Conservation (phyloP, 169 alveolate genomes). For the Cyclospora cayetanensis region DNA sequence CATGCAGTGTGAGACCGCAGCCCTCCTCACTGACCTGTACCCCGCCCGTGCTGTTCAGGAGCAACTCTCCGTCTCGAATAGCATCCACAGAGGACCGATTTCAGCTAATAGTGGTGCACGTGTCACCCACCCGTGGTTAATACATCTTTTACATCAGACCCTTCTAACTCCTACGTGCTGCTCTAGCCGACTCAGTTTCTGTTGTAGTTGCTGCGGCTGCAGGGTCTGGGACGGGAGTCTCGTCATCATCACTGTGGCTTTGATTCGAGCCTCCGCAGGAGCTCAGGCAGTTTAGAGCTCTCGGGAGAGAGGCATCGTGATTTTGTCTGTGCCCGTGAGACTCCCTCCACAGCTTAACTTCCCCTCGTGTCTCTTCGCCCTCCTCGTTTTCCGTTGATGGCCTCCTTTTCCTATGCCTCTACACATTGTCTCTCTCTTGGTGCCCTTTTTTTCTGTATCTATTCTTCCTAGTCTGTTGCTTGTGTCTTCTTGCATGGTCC, state of each 20-base stretch:
- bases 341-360: neutral
- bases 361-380: neutral
- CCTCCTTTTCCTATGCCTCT: neutral
- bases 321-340: neutral
- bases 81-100: too few relatives aligned
- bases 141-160: too few relatives aligned
- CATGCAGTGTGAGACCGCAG: neutral
- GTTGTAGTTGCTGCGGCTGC: conserved; percentile 25
- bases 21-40: too few relatives aligned
- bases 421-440: neutral
- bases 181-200: too few relatives aligned
- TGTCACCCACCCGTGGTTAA: too few relatives aligned
- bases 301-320: neutral
- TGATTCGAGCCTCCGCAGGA: neutral
- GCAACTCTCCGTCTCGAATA: too few relatives aligned
- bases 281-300: neutral
- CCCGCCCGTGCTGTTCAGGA: too few relatives aligned
- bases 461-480: too few relatives aligned
- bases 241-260: neutral
- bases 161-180: too few relatives aligned
- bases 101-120: too few relatives aligned
- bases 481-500: neutral
- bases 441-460: too few relatives aligned
- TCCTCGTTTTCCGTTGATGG: neutral
- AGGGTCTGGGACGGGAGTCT: neutral